phyloP scores from a whole-genome alignment of 1,284 basidiomycete species.

The Puccinia brachypodii region DNA sequence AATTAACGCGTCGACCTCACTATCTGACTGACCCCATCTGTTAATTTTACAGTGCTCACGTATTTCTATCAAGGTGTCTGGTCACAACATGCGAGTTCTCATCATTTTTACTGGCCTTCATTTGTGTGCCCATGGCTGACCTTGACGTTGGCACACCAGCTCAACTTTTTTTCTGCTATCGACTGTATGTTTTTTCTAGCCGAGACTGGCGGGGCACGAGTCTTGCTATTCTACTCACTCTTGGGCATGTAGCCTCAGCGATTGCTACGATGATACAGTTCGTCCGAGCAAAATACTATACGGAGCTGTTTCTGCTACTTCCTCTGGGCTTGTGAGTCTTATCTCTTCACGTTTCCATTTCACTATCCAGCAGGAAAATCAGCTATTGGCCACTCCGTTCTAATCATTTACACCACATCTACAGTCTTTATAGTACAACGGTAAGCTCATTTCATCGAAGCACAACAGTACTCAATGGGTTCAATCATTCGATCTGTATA shows the following conservation, averaged over 20 bases:
- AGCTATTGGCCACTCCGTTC: neutral
- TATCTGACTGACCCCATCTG: neutral
- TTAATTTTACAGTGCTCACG: slow-evolving; percentile 3
- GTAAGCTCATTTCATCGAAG: neutral
- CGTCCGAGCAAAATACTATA: slow-evolving; percentile 12
- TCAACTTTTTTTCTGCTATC: slow-evolving; percentile 33
- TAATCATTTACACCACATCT: neutral
- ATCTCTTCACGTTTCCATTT: neutral
- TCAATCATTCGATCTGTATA: neutral
- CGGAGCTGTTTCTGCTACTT: slow-evolving; percentile 18
- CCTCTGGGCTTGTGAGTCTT: slow-evolving; percentile 26
- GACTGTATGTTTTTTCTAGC: slow-evolving; percentile 28
- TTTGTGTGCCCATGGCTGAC: neutral
- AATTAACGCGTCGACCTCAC: neutral
- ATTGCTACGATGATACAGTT: slow-evolving; percentile 10
- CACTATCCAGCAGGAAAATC: neutral
- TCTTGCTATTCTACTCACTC: slow-evolving; percentile 12
- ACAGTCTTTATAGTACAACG: slow-evolving; percentile 35
- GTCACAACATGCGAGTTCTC: slow-evolving; percentile 16
- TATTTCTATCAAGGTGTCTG: slow-evolving; percentile 19
- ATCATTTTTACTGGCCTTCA: neutral
- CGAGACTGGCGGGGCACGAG: slow-evolving; percentile 29
- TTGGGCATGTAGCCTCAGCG: slow-evolving; percentile 21
- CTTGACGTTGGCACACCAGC: neutral
- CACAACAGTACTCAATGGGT: neutral